Conservation (phyloP, 306 rosid species). For the Arachis hypogaea region DNA sequence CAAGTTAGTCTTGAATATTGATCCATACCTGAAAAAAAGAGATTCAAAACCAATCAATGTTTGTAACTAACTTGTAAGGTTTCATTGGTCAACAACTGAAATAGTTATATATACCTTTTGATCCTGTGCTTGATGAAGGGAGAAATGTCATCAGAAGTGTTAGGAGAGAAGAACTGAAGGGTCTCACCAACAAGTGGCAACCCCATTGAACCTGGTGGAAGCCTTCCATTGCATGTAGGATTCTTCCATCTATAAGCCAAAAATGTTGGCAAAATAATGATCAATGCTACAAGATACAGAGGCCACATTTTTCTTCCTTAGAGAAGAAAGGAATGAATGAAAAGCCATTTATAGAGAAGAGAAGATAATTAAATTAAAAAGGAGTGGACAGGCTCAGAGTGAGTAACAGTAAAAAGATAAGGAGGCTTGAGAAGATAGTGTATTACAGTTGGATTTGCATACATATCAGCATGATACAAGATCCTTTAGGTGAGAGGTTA, state of each 20-base stretch:
- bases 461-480: slow-evolving; percentile 54
- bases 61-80: no score
- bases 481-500: slow-evolving; percentile 63
- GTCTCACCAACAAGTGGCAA: slow-evolving; percentile 91
- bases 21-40: slow-evolving; percentile 68
- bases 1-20: slow-evolving; percentile 88
- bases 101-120: slow-evolving; percentile 58
- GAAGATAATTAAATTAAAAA: no score
- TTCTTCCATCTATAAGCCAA: slow-evolving; percentile 89
- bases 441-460: slow-evolving; percentile 64
- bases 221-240: slow-evolving; percentile 85
- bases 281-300: slow-evolving; percentile 58
- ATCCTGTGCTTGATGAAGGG: slow-evolving; percentile 87
- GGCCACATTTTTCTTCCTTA: slow-evolving; percentile 54
- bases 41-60: slow-evolving; percentile 20
- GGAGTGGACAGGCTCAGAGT: no score
- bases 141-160: slow-evolving; percentile 76
- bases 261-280: slow-evolving; percentile 60
- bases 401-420: slow-evolving; percentile 39
- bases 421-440: slow-evolving; percentile 55
- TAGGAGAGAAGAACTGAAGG: slow-evolving; percentile 82
- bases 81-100: not conserved
- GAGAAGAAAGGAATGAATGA: no score
- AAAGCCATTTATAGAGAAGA: no score
- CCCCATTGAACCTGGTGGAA: slow-evolving; percentile 99